Evolutionary conservation across 2,329 filamentous ascomycete genomes (phyloP).

Genomic region (Mollisia scopiformis): DNA sequence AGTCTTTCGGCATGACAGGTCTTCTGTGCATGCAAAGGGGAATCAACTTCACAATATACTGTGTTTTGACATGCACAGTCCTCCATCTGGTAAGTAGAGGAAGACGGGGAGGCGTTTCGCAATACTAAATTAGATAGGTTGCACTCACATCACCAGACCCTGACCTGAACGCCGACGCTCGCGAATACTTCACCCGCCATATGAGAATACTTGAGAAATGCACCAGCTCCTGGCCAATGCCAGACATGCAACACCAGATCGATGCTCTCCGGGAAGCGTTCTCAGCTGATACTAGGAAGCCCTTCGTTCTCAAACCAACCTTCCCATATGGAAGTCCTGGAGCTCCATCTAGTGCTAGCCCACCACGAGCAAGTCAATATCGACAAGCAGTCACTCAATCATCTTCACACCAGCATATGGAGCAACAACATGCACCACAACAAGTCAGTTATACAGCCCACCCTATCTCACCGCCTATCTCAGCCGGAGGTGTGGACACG

Average conservation of each 20-base stretch:
- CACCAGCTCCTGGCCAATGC: slow-evolving; percentile 81
- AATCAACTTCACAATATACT: slow-evolving; percentile 95
- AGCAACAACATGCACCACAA: slow-evolving; percentile 52
- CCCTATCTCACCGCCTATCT: slow-evolving; percentile 81
- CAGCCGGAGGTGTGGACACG: slow-evolving; percentile 69
- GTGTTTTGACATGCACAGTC: slow-evolving; percentile 87
- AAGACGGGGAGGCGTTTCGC: neutral
- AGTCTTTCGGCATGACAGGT: slow-evolving; percentile 76
- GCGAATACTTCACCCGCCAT: slow-evolving; percentile 87
- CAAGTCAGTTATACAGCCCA: slow-evolving; percentile 71
- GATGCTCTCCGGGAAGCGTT: slow-evolving; percentile 89
- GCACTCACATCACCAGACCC: slow-evolving; percentile 92
- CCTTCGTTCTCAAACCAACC: slow-evolving; percentile 85
- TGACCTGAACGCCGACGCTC: slow-evolving; percentile 80
- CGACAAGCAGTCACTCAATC: slow-evolving; percentile 28
- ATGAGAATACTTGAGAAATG: slow-evolving; percentile 93
- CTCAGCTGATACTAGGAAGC: slow-evolving; percentile 80
- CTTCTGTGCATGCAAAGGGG: slow-evolving; percentile 91
- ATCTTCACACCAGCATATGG: slow-evolving; percentile 47
- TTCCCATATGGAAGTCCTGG: slow-evolving; percentile 84
- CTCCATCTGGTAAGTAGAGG: slow-evolving; percentile 77
- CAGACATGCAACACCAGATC: slow-evolving; percentile 88
- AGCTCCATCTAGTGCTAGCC: slow-evolving; percentile 28
- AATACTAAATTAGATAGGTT: slow-evolving; percentile 57
- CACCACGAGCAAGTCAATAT: slow-evolving; percentile 32